Base-by-base conservation (phyloP, 305 asterid genomes). In the Solanum hybrid region DNA sequence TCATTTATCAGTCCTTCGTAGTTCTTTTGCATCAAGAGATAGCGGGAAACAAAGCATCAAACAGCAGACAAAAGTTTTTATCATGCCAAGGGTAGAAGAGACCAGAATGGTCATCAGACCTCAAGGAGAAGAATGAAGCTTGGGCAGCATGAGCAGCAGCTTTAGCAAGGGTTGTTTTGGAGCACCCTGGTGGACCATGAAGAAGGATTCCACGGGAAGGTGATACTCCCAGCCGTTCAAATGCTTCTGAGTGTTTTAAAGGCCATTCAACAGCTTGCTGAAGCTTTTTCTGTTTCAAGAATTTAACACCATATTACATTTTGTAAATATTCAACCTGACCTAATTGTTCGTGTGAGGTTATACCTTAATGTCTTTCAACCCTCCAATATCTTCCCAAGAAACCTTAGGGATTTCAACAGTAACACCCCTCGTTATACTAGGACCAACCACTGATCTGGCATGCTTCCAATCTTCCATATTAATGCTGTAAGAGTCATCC, bases 201-300 rank as follows among this genome's bases (percentile, higher is more conserved):
- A 97, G 97, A 87, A 96, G 99, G 89, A 97, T 94, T 51, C 99
- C 99, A 56, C 95, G 97, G 51, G 94, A 82, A 80, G 99, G 98
- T 78, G 97, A 92, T 76, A 96, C 94, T 34, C 99, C 98, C 37
- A 97, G 94, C 94, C 98, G 93, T 42, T 94, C 89, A 89, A 96
- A 97, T 46, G 96, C 93, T 87, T 92, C 92, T 85, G 98, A 91
- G 90, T 96, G 95, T 88, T 94, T 97, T 90, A 96, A 93, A 78
- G 98, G 99, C 99, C 99, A 97, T 93, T 97, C 99, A 89, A 97
- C 98, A 91, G 99, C 98, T 95, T 96, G 98, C 92, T 92, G 96
- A 87, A 97, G 98, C 95, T 92, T 97, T 94, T 96, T 96, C 99
- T 97, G 98, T 93, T 90, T 89, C 90, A 91, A 75, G 22, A 86